These are phyloP conservation scores for Geranium rotundifolium DNA, from an alignment of 345 rosid species.

Conservation along the genomic window DNA sequence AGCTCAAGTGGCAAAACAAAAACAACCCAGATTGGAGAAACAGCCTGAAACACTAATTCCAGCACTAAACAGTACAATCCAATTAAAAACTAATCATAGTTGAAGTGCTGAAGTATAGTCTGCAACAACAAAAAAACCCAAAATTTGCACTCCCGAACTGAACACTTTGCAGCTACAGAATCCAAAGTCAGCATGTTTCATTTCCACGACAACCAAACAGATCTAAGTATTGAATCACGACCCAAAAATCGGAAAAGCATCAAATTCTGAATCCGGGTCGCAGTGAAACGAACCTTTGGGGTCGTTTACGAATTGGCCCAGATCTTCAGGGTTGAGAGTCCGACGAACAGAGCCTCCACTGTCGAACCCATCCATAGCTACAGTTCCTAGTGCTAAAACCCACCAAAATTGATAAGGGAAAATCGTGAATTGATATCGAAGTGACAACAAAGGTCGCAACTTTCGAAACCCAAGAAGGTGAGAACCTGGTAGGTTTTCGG, in stretches of 20 bases:
- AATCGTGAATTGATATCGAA: not conserved
- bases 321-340: not conserved
- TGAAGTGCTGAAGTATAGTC: too few relatives aligned
- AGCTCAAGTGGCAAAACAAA: not conserved
- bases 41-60: not conserved
- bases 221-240: constrained; percentile 17
- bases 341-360: not conserved
- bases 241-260: constrained; percentile 36
- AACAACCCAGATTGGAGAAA: not conserved
- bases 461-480: not conserved
- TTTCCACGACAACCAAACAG: constrained; percentile 41
- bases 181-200: constrained; percentile 18
- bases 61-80: too few relatives aligned
- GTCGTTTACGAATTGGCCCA: not conserved
- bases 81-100: not conserved
- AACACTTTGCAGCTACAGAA: not conserved
- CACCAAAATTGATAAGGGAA: not conserved
- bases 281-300: constrained; percentile 1
- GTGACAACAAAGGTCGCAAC: not conserved
- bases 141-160: not conserved
- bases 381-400: not conserved
- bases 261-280: not conserved
- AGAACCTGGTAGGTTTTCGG: not conserved
- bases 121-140: too few relatives aligned
- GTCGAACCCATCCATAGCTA: not conserved